phyloP scores from a whole-genome alignment of 495 filamentous ascomycete species.

The Beverwykella pulmonaria region DNA sequence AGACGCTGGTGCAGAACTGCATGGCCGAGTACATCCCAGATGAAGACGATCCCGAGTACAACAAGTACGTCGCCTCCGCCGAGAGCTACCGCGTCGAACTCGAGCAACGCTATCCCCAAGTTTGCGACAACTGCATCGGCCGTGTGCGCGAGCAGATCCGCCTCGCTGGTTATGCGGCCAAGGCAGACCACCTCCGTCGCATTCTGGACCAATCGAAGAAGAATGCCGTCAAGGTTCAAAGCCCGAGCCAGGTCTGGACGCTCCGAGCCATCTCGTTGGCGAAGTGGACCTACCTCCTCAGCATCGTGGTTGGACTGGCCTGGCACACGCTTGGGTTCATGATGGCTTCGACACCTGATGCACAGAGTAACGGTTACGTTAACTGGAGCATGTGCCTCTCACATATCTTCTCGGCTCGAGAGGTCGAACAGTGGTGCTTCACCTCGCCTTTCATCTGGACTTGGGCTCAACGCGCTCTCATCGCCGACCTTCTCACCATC shows the following conservation, averaged over 20 bases:
- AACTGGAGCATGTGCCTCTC: constrained; percentile 37
- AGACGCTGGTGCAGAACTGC: constrained; percentile 68
- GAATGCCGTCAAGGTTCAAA: constrained; percentile 35
- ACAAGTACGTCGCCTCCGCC: constrained; percentile 59
- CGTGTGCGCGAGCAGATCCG: constrained; percentile 65
- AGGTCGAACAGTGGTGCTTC: constrained; percentile 16
- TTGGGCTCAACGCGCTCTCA: constrained; percentile 52
- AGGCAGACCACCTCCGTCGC: constrained; percentile 72
- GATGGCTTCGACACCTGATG: constrained; percentile 13
- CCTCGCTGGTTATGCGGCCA: constrained; percentile 72
- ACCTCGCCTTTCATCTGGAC: not conserved
- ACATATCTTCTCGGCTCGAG: constrained; percentile 35
- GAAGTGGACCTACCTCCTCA: constrained; percentile 59
- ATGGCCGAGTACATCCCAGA: constrained; percentile 73
- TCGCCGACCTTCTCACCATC: constrained; percentile 58
- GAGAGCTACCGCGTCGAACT: constrained; percentile 63
- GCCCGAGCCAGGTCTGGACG: constrained; percentile 52
- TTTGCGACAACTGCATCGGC: constrained; percentile 76
- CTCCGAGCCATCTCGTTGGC: constrained; percentile 52
- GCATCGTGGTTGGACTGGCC: constrained; percentile 49
- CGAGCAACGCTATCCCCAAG: constrained; percentile 79
- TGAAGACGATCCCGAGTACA: constrained; percentile 64
- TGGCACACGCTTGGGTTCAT: constrained; percentile 55
- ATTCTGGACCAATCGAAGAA: constrained; percentile 68
- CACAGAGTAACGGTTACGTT: not conserved